A percentile compares a stretch with the other conserved stretches of the same genome.
Conservation (phyloP, 257 asterid genomes). For the Jaltomata sinuosa region DNA sequence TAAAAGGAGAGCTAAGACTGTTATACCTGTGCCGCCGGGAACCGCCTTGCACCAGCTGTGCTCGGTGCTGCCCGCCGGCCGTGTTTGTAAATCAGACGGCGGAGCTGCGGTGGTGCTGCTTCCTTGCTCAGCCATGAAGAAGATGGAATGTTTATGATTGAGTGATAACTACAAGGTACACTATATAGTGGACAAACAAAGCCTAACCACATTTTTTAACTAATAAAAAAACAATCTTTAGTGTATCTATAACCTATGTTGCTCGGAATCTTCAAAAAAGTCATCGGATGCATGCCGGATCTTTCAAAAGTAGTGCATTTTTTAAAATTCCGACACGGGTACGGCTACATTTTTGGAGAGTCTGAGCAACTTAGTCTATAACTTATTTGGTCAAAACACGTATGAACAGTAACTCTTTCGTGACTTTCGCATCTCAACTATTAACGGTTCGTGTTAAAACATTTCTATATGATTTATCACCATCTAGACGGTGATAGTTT, state of each 20-base stretch:
- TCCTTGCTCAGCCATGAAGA: slow-evolving; percentile 10
- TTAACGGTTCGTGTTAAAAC: too few relatives aligned
- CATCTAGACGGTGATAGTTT: too few relatives aligned
- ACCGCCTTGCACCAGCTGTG: slow-evolving; percentile 92
- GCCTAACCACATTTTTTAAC: background rate
- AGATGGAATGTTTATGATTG: too few relatives aligned
- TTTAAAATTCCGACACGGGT: too few relatives aligned
- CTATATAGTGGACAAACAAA: background rate
- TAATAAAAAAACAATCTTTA: background rate
- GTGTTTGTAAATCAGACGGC: slow-evolving; percentile 19
- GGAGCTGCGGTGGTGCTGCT: background rate
- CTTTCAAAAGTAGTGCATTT: background rate
- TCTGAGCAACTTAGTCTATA: background rate
- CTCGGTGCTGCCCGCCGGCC: slow-evolving; percentile 66
- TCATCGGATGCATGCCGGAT: background rate
- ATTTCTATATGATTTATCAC: too few relatives aligned
- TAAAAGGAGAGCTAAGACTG: slow-evolving; percentile 61
- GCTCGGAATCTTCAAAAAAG: background rate
- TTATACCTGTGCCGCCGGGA: slow-evolving; percentile 83
- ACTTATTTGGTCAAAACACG: too few relatives aligned
- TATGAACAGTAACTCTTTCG: too few relatives aligned
- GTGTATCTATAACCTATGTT: too few relatives aligned
- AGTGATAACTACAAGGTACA: too few relatives aligned
- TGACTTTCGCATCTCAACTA: too few relatives aligned
- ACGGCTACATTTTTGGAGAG: too few relatives aligned